Base-by-base conservation (phyloP, 2,329 filamentous ascomycete genomes). In the Didymosphaeria variabile region DNA sequence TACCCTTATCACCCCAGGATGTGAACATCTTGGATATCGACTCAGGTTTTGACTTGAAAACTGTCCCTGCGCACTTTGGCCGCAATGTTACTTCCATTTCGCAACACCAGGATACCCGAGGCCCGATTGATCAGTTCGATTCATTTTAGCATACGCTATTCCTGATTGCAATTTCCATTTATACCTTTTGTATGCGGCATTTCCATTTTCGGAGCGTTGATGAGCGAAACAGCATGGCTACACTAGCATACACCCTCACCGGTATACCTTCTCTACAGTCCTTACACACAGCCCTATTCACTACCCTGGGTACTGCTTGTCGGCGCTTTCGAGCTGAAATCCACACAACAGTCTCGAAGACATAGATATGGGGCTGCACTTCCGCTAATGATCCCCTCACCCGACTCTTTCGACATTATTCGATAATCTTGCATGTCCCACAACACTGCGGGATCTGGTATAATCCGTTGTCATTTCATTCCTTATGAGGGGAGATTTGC, bases 191-290 rank as follows among this genome's bases (percentile, higher is more conserved):
- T 50, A 38, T 40, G 23, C 38, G 38, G 21, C 29, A 31, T 64
- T 34, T 47, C 26, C 23, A 58, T 57, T 40, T 32, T 19, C 53
- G 42, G 53, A 64, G 66, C 64, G 61, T 68, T 66, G 57, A 63
- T 63, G 55, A 59, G 56, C 59, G 60, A 61, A 47, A 40, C 53
- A 64, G 62, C 60, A 62, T 68, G 57, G 59, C 65, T 60, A 67
- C 47, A 60, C 34, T 46, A 60, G 60, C 64, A 67, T 67, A 64
- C 57, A 56, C 65, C 64, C 58, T 67, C 66, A 67, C 58, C 57
- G 66, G 66, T 61, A 52, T 56, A 50, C 38, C 44, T 49, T 67
- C 63, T 47, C 44, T 42, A 59, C 61, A 55, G 59, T 68, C 66
- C 52, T 58, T 67, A 65, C 60, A 46, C 32, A 17, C 34, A 7